Percentiles rank a stretch among this genome's conserved stretches.
phyloP scores from a whole-genome alignment of 2,329 filamentous ascomycete genomes.

The Fusarium sp. region DNA sequence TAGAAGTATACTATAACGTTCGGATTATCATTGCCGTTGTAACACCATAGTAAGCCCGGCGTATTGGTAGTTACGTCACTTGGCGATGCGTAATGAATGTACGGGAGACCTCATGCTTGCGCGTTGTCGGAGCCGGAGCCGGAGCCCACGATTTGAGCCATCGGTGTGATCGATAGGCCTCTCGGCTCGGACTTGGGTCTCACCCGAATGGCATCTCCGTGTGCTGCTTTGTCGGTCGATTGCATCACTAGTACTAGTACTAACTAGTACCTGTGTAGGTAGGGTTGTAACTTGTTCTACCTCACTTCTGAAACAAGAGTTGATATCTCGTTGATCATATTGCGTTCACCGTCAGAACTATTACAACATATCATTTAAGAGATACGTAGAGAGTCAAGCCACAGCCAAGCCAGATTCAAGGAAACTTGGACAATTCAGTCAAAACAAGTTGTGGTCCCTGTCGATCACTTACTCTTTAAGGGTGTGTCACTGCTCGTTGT shows the following conservation, averaged over 20 bases:
- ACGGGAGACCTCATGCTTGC: too few species aligned
- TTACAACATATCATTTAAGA: background rate
- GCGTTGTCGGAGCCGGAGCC: too few species aligned
- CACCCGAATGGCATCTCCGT: slow-evolving; percentile 16
- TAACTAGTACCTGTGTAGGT: background rate
- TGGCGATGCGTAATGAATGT: too few species aligned
- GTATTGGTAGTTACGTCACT: too few species aligned
- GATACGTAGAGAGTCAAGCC: slow-evolving; percentile 14
- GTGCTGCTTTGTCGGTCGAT: slow-evolving; percentile 13
- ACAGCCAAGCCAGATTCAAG: slow-evolving; percentile 11
- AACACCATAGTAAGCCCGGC: too few species aligned
- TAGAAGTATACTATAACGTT: too few species aligned
- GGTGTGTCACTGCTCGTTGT: background rate
- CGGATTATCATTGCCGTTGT: too few species aligned
- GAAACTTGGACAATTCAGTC: slow-evolving; percentile 14
- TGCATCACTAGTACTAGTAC: background rate
- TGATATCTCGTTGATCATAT: background rate
- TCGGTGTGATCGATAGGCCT: slow-evolving; percentile 6
- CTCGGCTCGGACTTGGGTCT: slow-evolving; percentile 21
- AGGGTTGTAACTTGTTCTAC: slow-evolving; percentile 1
- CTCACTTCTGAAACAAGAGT: background rate
- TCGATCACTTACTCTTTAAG: slow-evolving; percentile 20
- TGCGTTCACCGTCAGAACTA: too few species aligned
- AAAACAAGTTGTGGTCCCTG: slow-evolving; percentile 17
- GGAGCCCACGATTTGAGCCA: background rate